Evolutionary conservation across 2,329 filamentous ascomycete species (phyloP).

Genomic region (Fusarium piperis): DNA sequence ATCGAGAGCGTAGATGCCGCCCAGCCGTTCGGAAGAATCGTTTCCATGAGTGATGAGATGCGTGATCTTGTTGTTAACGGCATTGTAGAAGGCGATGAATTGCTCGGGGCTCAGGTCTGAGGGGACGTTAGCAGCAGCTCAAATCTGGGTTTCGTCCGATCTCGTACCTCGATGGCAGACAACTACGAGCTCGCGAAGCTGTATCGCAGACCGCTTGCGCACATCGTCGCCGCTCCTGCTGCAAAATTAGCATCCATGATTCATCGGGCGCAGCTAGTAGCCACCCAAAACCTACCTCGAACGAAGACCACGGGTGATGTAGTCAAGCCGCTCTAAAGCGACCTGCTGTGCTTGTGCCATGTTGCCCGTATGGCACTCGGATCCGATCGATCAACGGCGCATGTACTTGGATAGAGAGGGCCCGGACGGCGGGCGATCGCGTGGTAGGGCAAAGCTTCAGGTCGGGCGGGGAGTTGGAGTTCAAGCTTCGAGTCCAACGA

Average conservation of each 20-base stretch:
- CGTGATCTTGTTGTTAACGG: conserved; percentile 66
- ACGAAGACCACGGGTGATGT: conserved; percentile 63
- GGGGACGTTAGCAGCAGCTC: conserved; percentile 22
- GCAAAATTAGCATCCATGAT: conserved; percentile 24
- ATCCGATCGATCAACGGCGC: conserved; percentile 37
- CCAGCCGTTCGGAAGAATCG: conserved; percentile 88
- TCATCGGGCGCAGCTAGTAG: neutral
- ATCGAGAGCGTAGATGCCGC: conserved; percentile 91
- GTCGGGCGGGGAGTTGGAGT: conserved; percentile 9
- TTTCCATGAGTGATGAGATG: conserved; percentile 82
- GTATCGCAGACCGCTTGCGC: conserved; percentile 61
- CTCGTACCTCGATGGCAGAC: conserved; percentile 64
- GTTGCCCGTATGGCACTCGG: conserved; percentile 41
- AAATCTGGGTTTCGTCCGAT: neutral
- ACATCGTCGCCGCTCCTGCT: conserved; percentile 57
- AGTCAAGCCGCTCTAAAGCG: conserved; percentile 65
- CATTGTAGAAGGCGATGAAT: conserved; percentile 70
- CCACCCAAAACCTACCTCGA: conserved; percentile 57
- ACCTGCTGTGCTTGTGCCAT: conserved; percentile 61
- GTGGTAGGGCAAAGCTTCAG: conserved; percentile 5
- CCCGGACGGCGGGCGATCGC: conserved; percentile 4
- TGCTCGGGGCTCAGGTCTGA: conserved; percentile 81
- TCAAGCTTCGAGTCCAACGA: conserved; percentile 17
- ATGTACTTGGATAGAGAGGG: conserved; percentile 39
- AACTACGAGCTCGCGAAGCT: conserved; percentile 65